Percentiles rank a stretch among this genome's conserved stretches.
Evolutionary conservation across 495 filamentous ascomycete genomes (phyloP).

Genomic region (Xanthoparmelia taractica): DNA sequence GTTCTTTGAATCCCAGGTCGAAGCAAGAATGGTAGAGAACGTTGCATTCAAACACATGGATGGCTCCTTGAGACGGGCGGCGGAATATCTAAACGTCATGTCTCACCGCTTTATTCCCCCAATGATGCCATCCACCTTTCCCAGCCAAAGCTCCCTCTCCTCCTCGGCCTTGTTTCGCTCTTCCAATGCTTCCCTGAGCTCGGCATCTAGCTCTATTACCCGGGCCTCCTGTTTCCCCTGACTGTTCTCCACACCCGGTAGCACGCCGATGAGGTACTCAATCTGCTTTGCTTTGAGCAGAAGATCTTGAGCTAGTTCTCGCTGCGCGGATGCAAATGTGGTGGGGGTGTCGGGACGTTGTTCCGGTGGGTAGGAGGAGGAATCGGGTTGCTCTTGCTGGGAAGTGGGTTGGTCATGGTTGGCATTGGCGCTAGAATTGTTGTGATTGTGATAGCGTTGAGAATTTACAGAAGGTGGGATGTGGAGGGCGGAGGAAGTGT

Average conservation of each 20-base stretch:
- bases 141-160: constrained; percentile 62
- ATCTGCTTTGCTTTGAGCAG: constrained; percentile 92
- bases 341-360: constrained; percentile 53
- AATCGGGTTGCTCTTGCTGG: constrained; percentile 26
- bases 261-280: constrained; percentile 68
- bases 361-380: constrained; percentile 20
- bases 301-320: constrained; percentile 78
- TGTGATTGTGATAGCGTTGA: constrained; percentile 1
- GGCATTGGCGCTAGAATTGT: constrained; percentile 25
- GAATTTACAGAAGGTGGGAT: constrained; percentile 30
- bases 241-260: constrained; percentile 83
- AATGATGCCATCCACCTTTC: constrained; percentile 61
- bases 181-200: constrained; percentile 64
- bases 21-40: background rate
- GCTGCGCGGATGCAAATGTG: constrained; percentile 60
- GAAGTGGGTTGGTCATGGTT: constrained; percentile 31
- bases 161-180: constrained; percentile 60
- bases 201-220: constrained; percentile 67
- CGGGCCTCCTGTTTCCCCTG: constrained; percentile 70
- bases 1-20: background rate
- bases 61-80: background rate
- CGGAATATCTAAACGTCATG: background rate
- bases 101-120: constrained; percentile 35
- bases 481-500: constrained; percentile 62
- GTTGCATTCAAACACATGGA: background rate